Evolutionary conservation across 768 basidiomycete genomes (phyloP).

Genomic region (Trametes coccinea): DNA sequence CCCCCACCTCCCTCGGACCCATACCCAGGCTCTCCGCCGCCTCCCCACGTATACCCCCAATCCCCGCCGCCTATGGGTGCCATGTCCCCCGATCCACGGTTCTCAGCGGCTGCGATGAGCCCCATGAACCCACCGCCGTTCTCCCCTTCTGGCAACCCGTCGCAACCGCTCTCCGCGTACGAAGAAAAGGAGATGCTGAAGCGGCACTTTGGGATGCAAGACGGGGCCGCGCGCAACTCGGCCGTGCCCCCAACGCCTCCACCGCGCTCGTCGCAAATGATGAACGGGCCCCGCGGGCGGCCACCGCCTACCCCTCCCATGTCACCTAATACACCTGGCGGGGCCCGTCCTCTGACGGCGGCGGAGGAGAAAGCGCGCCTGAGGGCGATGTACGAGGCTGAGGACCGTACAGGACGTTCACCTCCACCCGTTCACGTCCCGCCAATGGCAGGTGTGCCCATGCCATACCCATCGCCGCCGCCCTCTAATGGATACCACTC

Average conservation of each 20-base stretch:
- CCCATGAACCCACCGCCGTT: slow-evolving; percentile 14
- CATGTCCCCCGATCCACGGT: slow-evolving; percentile 9
- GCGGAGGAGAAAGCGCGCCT: slow-evolving; percentile 79
- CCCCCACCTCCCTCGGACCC: slow-evolving; percentile 20
- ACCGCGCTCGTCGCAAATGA: slow-evolving; percentile 24
- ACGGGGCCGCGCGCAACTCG: slow-evolving; percentile 25
- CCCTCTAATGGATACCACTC: slow-evolving; percentile 20
- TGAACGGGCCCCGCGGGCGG: slow-evolving; percentile 28
- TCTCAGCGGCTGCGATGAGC: background rate
- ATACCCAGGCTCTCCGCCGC: slow-evolving; percentile 26
- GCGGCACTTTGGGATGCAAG: slow-evolving; percentile 34
- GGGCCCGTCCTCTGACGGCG: slow-evolving; percentile 52
- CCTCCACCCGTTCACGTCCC: slow-evolving; percentile 1
- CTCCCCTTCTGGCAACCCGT: background rate
- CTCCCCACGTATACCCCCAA: slow-evolving; percentile 16
- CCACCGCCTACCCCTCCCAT: slow-evolving; percentile 33
- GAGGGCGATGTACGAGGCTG: slow-evolving; percentile 60
- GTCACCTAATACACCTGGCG: slow-evolving; percentile 34
- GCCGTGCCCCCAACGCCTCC: slow-evolving; percentile 28
- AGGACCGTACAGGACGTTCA: slow-evolving; percentile 38
- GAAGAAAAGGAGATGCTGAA: slow-evolving; percentile 35
- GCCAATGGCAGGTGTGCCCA: background rate
- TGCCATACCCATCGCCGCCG: slow-evolving; percentile 21
- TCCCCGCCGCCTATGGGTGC: background rate
- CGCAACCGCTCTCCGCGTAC: slow-evolving; percentile 20